Conservation (phyloP, 2,329 filamentous ascomycete species). For the Leptodontidium sp. region DNA sequence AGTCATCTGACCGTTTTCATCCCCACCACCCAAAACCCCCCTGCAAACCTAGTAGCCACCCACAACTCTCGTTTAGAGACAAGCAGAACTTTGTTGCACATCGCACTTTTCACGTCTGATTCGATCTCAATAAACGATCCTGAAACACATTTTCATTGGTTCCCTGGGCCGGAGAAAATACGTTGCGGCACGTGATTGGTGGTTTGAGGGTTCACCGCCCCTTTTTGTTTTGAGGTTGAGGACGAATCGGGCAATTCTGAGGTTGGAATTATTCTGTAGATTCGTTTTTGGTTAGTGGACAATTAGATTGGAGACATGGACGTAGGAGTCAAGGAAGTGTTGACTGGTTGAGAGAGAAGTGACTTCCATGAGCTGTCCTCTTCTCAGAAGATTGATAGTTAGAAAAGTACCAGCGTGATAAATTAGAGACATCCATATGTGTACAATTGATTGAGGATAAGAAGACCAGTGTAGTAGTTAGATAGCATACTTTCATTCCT, state of each 20-base stretch:
- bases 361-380: too few species aligned
- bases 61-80: background rate
- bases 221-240: background rate
- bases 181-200: constrained; percentile 16
- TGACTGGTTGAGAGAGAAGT: too few species aligned
- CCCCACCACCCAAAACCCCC: constrained; percentile 7
- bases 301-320: background rate
- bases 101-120: constrained; percentile 14
- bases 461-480: too few species aligned
- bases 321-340: background rate
- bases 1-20: background rate
- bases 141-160: background rate
- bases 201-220: constrained; percentile 1
- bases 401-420: too few species aligned
- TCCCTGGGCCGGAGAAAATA: background rate
- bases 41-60: background rate
- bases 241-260: constrained; percentile 6
- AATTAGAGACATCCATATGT: too few species aligned
- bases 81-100: constrained; percentile 8
- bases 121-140: constrained; percentile 11
- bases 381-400: too few species aligned
- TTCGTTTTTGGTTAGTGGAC: background rate
- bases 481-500: too few species aligned
- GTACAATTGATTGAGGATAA: too few species aligned
- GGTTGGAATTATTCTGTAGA: background rate